Evolutionary conservation across 1,284 basidiomycete genomes (phyloP).

Genomic region (Pseudozyma thailandica): DNA sequence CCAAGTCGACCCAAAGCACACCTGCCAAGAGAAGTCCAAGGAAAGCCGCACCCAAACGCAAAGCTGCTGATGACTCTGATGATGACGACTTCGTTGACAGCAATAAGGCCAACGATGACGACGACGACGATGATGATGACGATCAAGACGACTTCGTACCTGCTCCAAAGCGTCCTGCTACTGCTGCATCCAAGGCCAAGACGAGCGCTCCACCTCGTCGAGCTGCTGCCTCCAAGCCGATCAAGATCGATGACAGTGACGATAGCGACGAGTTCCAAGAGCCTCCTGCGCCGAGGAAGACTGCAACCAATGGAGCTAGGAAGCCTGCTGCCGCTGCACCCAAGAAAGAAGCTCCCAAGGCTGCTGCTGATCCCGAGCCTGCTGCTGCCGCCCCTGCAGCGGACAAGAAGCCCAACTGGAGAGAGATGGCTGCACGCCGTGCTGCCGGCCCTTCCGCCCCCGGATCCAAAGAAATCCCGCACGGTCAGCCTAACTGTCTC

Average conservation of each 20-base stretch:
- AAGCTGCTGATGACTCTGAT: conserved; percentile 17
- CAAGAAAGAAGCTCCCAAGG: conserved; percentile 8
- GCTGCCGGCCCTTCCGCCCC: conserved; percentile 78
- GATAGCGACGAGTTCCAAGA: conserved; percentile 34
- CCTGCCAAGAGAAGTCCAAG: conserved; percentile 20
- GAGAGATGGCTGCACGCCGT: conserved; percentile 71
- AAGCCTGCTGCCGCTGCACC: conserved; percentile 3
- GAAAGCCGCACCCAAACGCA: conserved; percentile 32
- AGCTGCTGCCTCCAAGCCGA: conserved; percentile 23
- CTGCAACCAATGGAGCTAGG: conserved; percentile 7
- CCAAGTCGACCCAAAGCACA: neutral
- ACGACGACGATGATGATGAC: conserved; percentile 54
- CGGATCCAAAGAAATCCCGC: conserved; percentile 84
- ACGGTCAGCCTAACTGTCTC: conserved; percentile 81
- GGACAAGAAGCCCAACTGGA: conserved; percentile 38
- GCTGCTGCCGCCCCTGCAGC: conserved; percentile 25
- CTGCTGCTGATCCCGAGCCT: conserved; percentile 21
- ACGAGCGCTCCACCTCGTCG: conserved; percentile 8
- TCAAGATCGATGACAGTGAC: conserved; percentile 48
- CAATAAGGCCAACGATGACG: conserved; percentile 8
- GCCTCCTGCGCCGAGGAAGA: conserved; percentile 33
- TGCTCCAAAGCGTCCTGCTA: conserved; percentile 48
- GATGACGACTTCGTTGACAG: conserved; percentile 17
- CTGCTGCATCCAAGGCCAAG: conserved; percentile 22
- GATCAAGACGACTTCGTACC: conserved; percentile 62